Evolutionary conservation across 2,329 filamentous ascomycete genomes (phyloP).

Genomic region (Arachnomyces sp.): DNA sequence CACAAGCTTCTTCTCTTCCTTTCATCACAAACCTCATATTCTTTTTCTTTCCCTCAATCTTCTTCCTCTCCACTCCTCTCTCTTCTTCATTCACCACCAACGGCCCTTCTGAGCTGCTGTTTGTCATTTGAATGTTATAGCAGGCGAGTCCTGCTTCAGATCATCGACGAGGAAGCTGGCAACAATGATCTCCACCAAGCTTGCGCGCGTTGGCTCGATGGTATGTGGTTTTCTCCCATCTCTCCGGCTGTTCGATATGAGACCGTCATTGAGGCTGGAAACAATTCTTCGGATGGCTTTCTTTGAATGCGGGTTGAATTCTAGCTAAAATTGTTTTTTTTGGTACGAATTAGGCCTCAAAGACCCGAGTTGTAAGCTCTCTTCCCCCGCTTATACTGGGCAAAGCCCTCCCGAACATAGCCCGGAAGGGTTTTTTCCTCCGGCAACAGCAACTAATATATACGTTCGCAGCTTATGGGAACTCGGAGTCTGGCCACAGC

Average conservation of each 20-base stretch:
- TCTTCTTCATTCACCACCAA: slow-evolving; percentile 25
- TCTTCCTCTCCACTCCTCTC: slow-evolving; percentile 26
- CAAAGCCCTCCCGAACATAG: too few relatives aligned
- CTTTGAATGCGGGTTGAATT: background rate
- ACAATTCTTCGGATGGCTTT: too few relatives aligned
- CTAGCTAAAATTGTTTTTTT: slow-evolving; percentile 5
- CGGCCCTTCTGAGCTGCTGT: slow-evolving; percentile 24
- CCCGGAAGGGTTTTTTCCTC: too few relatives aligned
- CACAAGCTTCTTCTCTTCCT: slow-evolving; percentile 33
- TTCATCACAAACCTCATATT: slow-evolving; percentile 21
- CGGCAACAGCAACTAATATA: background rate
- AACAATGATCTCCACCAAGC: slow-evolving; percentile 42
- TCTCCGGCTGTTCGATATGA: background rate
- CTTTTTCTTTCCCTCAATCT: slow-evolving; percentile 28
- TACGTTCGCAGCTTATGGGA: slow-evolving; percentile 23
- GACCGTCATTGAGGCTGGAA: background rate
- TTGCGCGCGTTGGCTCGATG: slow-evolving; percentile 41
- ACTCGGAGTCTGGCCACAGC: slow-evolving; percentile 73
- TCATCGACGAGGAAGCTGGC: slow-evolving; percentile 32
- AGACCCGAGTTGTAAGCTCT: too few relatives aligned
- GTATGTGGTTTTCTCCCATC: slow-evolving; percentile 26
- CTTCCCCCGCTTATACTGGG: too few relatives aligned
- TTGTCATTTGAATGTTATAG: slow-evolving; percentile 10
- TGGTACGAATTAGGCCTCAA: too few relatives aligned
- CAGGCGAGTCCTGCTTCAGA: slow-evolving; percentile 19